Conservation (phyloP, 2,329 filamentous ascomycete species). For the Hymenoscyphus albidus region DNA sequence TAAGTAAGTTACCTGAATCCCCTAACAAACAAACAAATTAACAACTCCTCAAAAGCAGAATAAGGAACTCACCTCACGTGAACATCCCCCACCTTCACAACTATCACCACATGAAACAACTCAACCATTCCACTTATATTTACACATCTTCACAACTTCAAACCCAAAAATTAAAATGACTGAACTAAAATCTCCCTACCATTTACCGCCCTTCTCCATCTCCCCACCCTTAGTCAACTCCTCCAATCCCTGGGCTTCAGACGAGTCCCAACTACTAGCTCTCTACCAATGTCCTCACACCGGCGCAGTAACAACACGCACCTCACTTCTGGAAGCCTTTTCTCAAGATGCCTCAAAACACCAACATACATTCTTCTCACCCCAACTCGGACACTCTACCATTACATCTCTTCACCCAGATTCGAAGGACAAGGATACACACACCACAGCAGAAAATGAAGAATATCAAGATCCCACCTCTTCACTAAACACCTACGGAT, state of each 20-base stretch:
- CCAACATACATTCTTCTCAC: slow-evolving; percentile 63
- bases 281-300: slow-evolving; percentile 61
- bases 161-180: too few species aligned
- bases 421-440: not conserved
- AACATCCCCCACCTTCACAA: too few species aligned
- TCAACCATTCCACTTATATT: too few species aligned
- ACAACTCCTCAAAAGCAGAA: too few species aligned
- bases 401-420: not conserved
- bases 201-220: slow-evolving; percentile 17
- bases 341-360: slow-evolving; percentile 56
- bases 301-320: slow-evolving; percentile 72
- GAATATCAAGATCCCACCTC: slow-evolving; percentile 33
- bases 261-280: slow-evolving; percentile 53
- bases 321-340: slow-evolving; percentile 62
- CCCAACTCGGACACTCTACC: slow-evolving; percentile 34
- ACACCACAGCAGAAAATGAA: slow-evolving; percentile 11
- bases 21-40: too few species aligned
- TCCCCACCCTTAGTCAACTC: slow-evolving; percentile 64
- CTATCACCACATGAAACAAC: too few species aligned
- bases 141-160: too few species aligned
- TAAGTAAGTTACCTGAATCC: too few species aligned
- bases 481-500: slow-evolving; percentile 69
- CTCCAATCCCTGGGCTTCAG: slow-evolving; percentile 72
- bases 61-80: too few species aligned
- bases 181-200: not conserved